A percentile compares a stretch with the other conserved stretches of the same genome.
Evolutionary conservation across 2,329 filamentous ascomycete species (phyloP).

Genomic region (Scedosporium boydii): DNA sequence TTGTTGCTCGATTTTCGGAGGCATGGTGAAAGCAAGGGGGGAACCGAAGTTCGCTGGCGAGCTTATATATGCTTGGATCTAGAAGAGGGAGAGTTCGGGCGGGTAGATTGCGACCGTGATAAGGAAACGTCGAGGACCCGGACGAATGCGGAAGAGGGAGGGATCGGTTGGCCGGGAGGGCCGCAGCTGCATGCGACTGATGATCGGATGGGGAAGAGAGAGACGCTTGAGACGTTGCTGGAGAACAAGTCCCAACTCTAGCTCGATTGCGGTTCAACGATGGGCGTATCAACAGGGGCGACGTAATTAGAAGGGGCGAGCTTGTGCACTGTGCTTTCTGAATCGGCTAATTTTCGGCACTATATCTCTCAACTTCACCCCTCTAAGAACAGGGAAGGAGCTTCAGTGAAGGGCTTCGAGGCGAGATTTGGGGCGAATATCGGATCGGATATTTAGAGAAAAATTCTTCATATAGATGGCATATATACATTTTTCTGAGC

Average conservation of each 20-base stretch:
- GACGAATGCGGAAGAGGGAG: background rate
- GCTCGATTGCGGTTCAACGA: background rate
- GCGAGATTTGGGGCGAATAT: no score
- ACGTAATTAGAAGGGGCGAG: background rate
- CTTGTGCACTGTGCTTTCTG: background rate
- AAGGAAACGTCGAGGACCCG: background rate
- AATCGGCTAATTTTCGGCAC: background rate
- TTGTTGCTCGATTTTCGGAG: constrained; percentile 51
- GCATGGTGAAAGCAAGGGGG: constrained; percentile 27
- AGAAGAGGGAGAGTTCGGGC: background rate
- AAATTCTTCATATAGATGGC: no score
- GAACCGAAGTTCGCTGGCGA: background rate
- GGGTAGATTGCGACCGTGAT: background rate
- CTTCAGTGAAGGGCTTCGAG: background rate
- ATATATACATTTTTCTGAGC: no score
- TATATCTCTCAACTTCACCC: background rate
- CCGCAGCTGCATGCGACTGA: background rate
- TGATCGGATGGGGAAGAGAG: background rate
- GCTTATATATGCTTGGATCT: background rate
- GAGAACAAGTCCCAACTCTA: background rate
- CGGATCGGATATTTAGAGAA: no score
- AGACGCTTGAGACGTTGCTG: background rate
- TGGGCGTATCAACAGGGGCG: background rate
- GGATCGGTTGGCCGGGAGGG: background rate
- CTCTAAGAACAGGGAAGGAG: background rate